A percentile compares a stretch with the other conserved stretches of the same genome.
Evolutionary conservation across 2,329 filamentous ascomycete species (phyloP).

Genomic region (Cercospora brassicicola): DNA sequence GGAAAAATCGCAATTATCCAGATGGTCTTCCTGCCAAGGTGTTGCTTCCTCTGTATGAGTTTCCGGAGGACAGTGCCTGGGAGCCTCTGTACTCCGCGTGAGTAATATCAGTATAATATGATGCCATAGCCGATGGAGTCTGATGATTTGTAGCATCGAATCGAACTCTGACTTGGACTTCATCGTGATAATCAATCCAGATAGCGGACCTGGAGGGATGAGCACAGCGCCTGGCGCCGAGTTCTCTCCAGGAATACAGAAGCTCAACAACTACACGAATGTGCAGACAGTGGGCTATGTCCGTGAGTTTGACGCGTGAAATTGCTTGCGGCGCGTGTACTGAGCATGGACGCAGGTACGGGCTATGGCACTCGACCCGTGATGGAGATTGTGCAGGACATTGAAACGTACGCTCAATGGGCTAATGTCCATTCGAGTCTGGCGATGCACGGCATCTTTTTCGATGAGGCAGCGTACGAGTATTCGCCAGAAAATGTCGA

Average conservation of each 20-base stretch:
- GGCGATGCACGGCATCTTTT: conserved; percentile 33
- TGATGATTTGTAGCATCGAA: conserved; percentile 7
- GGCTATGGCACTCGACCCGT: conserved; percentile 27
- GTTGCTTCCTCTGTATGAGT: conserved; percentile 27
- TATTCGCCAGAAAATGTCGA: conserved; percentile 12
- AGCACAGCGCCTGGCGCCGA: conserved; percentile 13
- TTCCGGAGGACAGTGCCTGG: conserved; percentile 22
- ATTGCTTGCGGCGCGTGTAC: background rate
- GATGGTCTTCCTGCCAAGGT: conserved; percentile 20
- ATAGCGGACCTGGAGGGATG: conserved; percentile 27
- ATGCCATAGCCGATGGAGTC: conserved; percentile 10
- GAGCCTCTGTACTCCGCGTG: conserved; percentile 26
- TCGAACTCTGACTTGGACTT: conserved; percentile 24
- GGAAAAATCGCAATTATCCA: background rate
- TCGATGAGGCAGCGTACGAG: conserved; percentile 31
- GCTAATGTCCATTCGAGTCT: conserved; percentile 23
- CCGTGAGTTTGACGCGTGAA: conserved; percentile 13
- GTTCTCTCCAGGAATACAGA: conserved; percentile 28
- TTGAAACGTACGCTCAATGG: conserved; percentile 31
- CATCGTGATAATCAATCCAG: conserved; percentile 30
- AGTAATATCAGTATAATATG: background rate
- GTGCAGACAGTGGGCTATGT: conserved; percentile 35
- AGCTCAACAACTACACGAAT: conserved; percentile 31
- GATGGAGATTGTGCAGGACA: conserved; percentile 24
- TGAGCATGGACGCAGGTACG: conserved; percentile 8